These are phyloP conservation scores for Apophysomyces variabilis DNA, from an alignment of 371 early-diverging fungal genomes.

Conservation along the genomic window DNA sequence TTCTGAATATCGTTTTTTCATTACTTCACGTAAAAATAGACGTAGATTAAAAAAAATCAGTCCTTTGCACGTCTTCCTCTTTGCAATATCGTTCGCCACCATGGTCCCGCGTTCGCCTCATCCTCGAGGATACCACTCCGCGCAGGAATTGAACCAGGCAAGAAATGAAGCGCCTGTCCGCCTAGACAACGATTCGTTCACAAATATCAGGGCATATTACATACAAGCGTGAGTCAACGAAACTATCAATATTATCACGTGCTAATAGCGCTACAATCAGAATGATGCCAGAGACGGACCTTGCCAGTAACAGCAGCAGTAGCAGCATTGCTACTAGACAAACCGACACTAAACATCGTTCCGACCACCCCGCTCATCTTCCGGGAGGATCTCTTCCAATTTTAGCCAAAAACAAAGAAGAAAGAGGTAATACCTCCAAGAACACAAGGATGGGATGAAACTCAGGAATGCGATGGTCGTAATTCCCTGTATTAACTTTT, in stretches of 20 bases:
- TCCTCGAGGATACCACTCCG: constrained; percentile 7
- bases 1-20: constrained; percentile 1
- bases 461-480: neutral
- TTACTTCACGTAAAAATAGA: neutral
- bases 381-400: constrained; percentile 7
- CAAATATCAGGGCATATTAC: constrained; percentile 5
- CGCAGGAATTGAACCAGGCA: neutral
- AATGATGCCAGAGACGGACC: neutral
- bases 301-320: neutral
- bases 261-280: neutral
- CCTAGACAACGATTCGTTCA: neutral
- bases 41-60: neutral
- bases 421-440: neutral
- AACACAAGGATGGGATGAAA: neutral
- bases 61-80: neutral
- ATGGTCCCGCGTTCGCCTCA: constrained; percentile 4
- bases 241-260: neutral
- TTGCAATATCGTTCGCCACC: constrained; percentile 1
- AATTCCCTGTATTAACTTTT: neutral
- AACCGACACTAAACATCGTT: neutral
- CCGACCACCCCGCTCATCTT: neutral
- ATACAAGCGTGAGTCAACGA: neutral
- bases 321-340: neutral
- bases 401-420: neutral
- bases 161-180: neutral